phyloP scores from a whole-genome alignment of 352 stramenopile genomes.

The Poterioochromonas sp. region DNA sequence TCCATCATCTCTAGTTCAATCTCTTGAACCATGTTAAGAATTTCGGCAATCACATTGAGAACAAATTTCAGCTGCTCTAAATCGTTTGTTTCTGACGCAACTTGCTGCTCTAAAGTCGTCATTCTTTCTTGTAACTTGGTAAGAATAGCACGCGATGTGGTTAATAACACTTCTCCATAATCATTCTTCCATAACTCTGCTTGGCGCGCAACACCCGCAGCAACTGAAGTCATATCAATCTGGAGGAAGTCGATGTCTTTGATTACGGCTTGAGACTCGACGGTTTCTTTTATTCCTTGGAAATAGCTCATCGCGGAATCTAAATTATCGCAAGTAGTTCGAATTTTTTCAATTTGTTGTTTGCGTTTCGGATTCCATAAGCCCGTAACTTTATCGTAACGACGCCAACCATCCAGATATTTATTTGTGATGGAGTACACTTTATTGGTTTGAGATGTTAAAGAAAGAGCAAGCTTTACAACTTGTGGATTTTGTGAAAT shows the following conservation, averaged over 20 bases:
- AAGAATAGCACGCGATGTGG: constrained; percentile 73
- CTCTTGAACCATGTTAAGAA: constrained; percentile 76
- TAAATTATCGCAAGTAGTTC: constrained; percentile 83
- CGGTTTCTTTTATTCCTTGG: constrained; percentile 68
- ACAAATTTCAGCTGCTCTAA: constrained; percentile 86
- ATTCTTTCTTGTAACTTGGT: constrained; percentile 53
- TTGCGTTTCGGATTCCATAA: constrained; percentile 84
- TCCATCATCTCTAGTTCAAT: constrained; percentile 84
- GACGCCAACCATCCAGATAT: constrained; percentile 82
- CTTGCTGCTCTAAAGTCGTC: constrained; percentile 63
- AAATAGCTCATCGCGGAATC: constrained; percentile 82
- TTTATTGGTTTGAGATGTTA: constrained; percentile 85
- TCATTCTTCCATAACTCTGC: constrained; percentile 84
- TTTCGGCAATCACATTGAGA: constrained; percentile 73
- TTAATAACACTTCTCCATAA: constrained; percentile 78
- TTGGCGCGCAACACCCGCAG: constrained; percentile 73
- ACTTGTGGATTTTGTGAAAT: constrained; percentile 87
- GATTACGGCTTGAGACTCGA: constrained; percentile 63
- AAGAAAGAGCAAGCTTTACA: constrained; percentile 82
- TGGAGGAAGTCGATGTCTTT: constrained; percentile 88
- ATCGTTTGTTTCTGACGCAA: constrained; percentile 65
- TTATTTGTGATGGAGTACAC: constrained; percentile 85
- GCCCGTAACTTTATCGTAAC: constrained; percentile 85
- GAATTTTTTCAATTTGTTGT: constrained; percentile 72
- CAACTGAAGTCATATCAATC: constrained; percentile 78